Conservation (phyloP, 225 moss, liverwort and hornwort species). For the Marchantia paleacea region DNA sequence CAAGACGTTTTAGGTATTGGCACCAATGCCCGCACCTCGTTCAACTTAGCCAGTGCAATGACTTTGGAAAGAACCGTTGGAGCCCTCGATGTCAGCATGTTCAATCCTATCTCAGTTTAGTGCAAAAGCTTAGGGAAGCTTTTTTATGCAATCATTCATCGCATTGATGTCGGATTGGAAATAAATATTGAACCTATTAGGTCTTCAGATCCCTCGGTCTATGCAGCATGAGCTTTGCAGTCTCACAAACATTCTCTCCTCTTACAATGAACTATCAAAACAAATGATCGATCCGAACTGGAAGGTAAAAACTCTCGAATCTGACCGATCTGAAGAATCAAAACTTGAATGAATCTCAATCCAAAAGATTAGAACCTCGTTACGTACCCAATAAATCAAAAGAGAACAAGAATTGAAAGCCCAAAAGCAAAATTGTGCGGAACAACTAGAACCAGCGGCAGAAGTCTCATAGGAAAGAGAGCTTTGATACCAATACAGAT, state of each 20-base stretch:
- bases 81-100: slow-evolving; percentile 48
- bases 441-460: too few relatives aligned
- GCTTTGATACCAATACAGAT: too few relatives aligned
- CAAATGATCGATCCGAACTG: too few relatives aligned
- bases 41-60: slow-evolving; percentile 31
- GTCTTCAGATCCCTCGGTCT: slow-evolving; percentile 29
- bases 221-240: slow-evolving; percentile 42
- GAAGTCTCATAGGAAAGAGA: too few relatives aligned
- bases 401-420: too few relatives aligned
- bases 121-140: slow-evolving; percentile 47
- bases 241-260: slow-evolving; percentile 48
- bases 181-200: slow-evolving; percentile 51
- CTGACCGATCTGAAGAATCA: too few relatives aligned
- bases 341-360: too few relatives aligned
- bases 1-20: slow-evolving; percentile 44
- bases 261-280: too few relatives aligned
- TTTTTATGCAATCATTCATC: slow-evolving; percentile 49
- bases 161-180: slow-evolving; percentile 48
- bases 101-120: slow-evolving; percentile 54
- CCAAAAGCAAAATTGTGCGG: too few relatives aligned
- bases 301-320: too few relatives aligned
- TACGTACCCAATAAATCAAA: too few relatives aligned
- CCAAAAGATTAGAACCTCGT: too few relatives aligned
- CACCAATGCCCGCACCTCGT: slow-evolving; percentile 46
- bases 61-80: slow-evolving; percentile 45